Percentiles rank a stretch among this genome's conserved stretches.
These are phyloP conservation scores for Mycosphaerella sp. DNA, from an alignment of 2,329 filamentous ascomycete genomes.

Conservation along the genomic window DNA sequence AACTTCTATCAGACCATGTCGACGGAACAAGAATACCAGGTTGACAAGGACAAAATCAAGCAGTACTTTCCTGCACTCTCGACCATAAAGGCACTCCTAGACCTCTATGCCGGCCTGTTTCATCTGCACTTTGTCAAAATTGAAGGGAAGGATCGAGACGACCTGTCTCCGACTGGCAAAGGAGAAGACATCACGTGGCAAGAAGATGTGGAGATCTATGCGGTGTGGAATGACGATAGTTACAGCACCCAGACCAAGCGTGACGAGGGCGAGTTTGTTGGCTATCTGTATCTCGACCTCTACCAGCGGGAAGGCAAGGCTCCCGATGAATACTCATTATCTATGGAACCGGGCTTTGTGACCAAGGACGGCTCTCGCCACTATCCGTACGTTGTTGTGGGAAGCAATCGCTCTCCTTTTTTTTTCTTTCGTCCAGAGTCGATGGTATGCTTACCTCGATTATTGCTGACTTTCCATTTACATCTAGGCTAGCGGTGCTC, in stretches of 20 bases:
- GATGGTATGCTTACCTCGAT: no score
- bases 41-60: constrained; percentile 65
- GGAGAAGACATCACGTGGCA: constrained; percentile 14
- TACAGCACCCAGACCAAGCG: not conserved
- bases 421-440: no score
- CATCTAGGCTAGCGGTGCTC: not conserved
- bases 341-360: constrained; percentile 5
- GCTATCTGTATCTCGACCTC: constrained; percentile 15
- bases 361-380: constrained; percentile 4
- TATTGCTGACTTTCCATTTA: not conserved
- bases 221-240: constrained; percentile 10
- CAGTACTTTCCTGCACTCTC: constrained; percentile 13
- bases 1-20: constrained; percentile 46
- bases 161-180: constrained; percentile 39
- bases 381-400: constrained; percentile 6
- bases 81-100: constrained; percentile 6
- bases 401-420: no score
- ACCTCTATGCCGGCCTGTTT: constrained; percentile 13
- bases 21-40: constrained; percentile 68
- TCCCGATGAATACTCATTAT: constrained; percentile 1
- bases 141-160: constrained; percentile 56
- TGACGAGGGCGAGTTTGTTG: constrained; percentile 6
- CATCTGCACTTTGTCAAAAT: constrained; percentile 12
- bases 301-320: not conserved
- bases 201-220: constrained; percentile 12